These are phyloP conservation scores for Xylariaceae sp. DNA, from an alignment of 2,329 filamentous ascomycete genomes.

Conservation along the genomic window DNA sequence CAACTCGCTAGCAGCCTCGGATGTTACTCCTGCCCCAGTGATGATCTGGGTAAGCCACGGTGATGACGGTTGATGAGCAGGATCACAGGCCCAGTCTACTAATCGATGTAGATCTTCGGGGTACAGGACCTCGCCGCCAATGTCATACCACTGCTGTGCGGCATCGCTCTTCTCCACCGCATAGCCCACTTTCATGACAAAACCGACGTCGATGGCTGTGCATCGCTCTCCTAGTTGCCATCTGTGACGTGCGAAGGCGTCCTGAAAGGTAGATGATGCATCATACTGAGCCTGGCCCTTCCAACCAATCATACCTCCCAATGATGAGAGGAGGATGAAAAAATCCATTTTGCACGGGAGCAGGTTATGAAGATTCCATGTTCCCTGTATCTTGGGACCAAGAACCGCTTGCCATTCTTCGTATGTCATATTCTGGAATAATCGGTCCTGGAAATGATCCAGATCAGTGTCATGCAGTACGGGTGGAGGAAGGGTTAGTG, in stretches of 20 bases:
- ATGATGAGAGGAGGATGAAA: constrained; percentile 7
- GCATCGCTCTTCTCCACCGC: no score
- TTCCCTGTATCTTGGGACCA: constrained; percentile 5
- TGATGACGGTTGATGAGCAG: no score
- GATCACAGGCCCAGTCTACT: no score
- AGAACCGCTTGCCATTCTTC: constrained; percentile 1
- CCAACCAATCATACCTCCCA: constrained; percentile 1
- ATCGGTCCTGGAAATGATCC: no score
- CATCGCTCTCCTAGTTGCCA: constrained; percentile 1
- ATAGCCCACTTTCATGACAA: no score
- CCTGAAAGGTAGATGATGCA: constrained; percentile 4
- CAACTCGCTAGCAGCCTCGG: not conserved
- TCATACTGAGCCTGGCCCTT: constrained; percentile 5
- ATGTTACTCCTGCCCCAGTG: no score
- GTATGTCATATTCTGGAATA: constrained; percentile 1
- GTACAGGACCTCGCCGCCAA: no score
- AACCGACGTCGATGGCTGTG: no score
- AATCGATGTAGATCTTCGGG: no score
- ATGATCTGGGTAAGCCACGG: no score
- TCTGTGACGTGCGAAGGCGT: constrained; percentile 10
- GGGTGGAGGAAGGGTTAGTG: not conserved
- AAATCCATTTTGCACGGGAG: constrained; percentile 6
- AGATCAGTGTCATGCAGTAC: no score
- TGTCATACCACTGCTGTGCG: no score
- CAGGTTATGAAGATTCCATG: constrained; percentile 9